Percentiles rank a stretch among this genome's conserved stretches.
Conservation (phyloP, 2,329 filamentous ascomycete genomes). For the Phyllosticta capitalensis region DNA sequence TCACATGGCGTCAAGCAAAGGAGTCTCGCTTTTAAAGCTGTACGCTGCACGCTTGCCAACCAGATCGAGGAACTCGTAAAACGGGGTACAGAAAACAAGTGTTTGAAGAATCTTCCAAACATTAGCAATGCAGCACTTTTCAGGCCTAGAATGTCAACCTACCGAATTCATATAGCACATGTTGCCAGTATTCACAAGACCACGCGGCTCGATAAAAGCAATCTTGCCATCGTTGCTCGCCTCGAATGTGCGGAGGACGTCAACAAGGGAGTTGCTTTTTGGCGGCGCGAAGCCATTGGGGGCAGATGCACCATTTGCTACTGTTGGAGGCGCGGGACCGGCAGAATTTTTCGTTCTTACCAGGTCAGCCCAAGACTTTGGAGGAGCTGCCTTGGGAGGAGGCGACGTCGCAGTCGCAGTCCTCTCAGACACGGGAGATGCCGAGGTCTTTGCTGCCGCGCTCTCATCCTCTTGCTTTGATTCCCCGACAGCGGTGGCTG, state of each 20-base stretch:
- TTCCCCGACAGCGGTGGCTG: conserved; percentile 13
- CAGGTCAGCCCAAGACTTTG: conserved; percentile 60
- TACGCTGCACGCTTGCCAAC: conserved; percentile 74
- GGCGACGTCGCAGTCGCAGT: conserved; percentile 30
- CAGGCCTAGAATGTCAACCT: conserved; percentile 33
- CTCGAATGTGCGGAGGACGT: conserved; percentile 66
- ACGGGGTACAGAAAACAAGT: conserved; percentile 84
- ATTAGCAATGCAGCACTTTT: conserved; percentile 24
- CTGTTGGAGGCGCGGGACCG: conserved; percentile 20
- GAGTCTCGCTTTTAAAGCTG: conserved; percentile 92
- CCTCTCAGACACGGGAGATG: conserved; percentile 20
- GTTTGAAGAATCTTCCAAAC: conserved; percentile 74
- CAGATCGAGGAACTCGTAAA: conserved; percentile 87
- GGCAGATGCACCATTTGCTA: conserved; percentile 21
- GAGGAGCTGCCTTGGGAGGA: conserved; percentile 39
- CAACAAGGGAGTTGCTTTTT: conserved; percentile 57
- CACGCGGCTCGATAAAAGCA: conserved; percentile 81
- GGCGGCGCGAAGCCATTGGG: conserved; percentile 34
- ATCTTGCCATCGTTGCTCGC: conserved; percentile 57
- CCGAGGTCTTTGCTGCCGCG: conserved; percentile 12
- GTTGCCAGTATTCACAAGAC: conserved; percentile 92
- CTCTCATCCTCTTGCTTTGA: conserved; percentile 8
- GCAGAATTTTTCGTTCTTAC: conserved; percentile 44
- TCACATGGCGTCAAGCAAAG: conserved; percentile 86
- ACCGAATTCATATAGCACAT: conserved; percentile 99